Conservation (phyloP, 176 grass and related monocot genomes). For the Coix lacrymajobi region DNA sequence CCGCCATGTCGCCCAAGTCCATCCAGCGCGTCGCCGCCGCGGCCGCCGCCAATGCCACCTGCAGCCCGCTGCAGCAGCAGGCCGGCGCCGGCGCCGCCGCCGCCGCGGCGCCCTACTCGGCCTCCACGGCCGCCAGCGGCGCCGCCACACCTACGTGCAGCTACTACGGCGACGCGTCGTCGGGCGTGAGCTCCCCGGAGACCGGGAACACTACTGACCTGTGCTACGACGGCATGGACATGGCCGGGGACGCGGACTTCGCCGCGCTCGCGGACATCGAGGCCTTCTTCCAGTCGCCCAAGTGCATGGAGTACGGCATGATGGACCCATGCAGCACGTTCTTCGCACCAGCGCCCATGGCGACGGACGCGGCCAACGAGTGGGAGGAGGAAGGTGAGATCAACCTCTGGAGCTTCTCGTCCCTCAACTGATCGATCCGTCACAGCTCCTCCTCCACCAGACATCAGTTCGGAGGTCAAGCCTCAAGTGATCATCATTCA, state of each 20-base stretch:
- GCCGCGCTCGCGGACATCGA: conserved; percentile 64
- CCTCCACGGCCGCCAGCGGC: background rate
- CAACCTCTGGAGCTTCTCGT: conserved; percentile 83
- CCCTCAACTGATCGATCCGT: conserved; percentile 28
- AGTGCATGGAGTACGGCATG: conserved; percentile 79
- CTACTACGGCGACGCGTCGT: conserved; percentile 18
- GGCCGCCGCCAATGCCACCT: conserved; percentile 46
- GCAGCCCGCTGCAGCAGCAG: conserved; percentile 15
- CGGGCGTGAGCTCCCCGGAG: conserved; percentile 36
- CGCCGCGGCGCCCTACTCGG: background rate
- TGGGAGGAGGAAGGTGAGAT: conserved; percentile 84
- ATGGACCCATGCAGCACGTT: conserved; percentile 61
- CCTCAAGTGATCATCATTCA: background rate
- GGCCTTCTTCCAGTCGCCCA: conserved; percentile 87
- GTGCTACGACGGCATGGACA: background rate
- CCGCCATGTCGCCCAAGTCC: conserved; percentile 93
- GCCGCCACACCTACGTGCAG: background rate
- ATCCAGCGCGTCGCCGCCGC: conserved; percentile 81
- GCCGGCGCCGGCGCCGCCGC: background rate
- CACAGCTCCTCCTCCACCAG: background rate
- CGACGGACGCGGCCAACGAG: conserved; percentile 33
- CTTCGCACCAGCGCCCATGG: conserved; percentile 46
- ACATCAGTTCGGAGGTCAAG: conserved; percentile 9
- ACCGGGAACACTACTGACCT: background rate
- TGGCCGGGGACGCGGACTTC: conserved; percentile 22